These are phyloP conservation scores for Curvularia lunata DNA, from an alignment of 2,329 filamentous ascomycete genomes.

Conservation along the genomic window DNA sequence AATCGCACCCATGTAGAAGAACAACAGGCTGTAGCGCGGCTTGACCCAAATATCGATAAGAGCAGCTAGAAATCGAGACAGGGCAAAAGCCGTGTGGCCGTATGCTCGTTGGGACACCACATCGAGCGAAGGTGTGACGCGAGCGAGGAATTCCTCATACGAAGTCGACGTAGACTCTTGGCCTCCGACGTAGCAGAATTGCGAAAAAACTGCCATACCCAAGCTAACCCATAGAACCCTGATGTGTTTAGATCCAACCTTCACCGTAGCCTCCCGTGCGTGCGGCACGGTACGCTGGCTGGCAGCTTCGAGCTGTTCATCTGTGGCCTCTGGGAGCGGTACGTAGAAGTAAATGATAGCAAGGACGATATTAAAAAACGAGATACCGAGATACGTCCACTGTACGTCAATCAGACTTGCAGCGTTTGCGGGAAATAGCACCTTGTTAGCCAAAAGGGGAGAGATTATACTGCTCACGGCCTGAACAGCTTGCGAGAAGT, in stretches of 20 bases:
- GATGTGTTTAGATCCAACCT: constrained; percentile 48
- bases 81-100: constrained; percentile 64
- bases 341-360: constrained; percentile 67
- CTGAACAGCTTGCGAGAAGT: constrained; percentile 67
- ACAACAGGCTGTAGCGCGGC: constrained; percentile 63
- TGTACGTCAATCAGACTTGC: constrained; percentile 65
- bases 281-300: constrained; percentile 52
- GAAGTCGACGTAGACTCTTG: constrained; percentile 63
- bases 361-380: constrained; percentile 64
- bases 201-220: constrained; percentile 59
- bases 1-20: constrained; percentile 61
- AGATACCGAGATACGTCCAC: constrained; percentile 69
- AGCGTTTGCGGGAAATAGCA: constrained; percentile 61
- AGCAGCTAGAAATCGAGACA: constrained; percentile 64
- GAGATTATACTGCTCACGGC: constrained; percentile 66
- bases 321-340: constrained; percentile 67
- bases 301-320: constrained; percentile 64
- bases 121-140: constrained; percentile 49
- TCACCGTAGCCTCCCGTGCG: constrained; percentile 51
- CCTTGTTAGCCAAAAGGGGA: constrained; percentile 64
- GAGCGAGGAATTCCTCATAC: constrained; percentile 54
- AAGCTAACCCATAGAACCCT: constrained; percentile 64
- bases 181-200: constrained; percentile 67
- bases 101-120: constrained; percentile 57
- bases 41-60: constrained; percentile 61